Percentiles rank a stretch among this genome's conserved stretches.
These are phyloP conservation scores for Dactylellina parvicollis DNA, from an alignment of 2,329 filamentous ascomycete species.

Conservation along the genomic window DNA sequence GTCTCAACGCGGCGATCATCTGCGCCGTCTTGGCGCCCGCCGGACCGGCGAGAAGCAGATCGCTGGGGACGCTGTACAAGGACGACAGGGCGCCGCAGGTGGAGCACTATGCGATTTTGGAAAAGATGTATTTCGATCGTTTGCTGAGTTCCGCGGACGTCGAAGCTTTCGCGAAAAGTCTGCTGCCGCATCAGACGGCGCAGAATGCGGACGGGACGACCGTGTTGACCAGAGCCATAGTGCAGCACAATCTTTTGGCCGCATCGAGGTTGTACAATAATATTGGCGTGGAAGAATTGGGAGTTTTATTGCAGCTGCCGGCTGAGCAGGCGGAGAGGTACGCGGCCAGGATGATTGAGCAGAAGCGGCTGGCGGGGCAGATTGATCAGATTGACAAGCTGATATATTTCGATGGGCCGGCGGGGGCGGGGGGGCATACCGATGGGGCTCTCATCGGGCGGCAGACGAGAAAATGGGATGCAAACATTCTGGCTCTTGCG, in stretches of 20 bases:
- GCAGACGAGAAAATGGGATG: constrained; percentile 86
- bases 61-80: constrained; percentile 86
- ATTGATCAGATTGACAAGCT: constrained; percentile 93
- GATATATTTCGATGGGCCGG: constrained; percentile 83
- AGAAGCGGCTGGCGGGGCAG: constrained; percentile 83
- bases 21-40: constrained; percentile 93
- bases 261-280: constrained; percentile 82
- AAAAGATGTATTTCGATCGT: constrained; percentile 96
- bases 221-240: constrained; percentile 88
- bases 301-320: constrained; percentile 78
- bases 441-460: constrained; percentile 72
- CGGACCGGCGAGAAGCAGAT: constrained; percentile 81
- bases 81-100: constrained; percentile 82
- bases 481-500: constrained; percentile 83
- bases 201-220: constrained; percentile 90
- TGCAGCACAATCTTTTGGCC: constrained; percentile 93
- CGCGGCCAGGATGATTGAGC: constrained; percentile 94
- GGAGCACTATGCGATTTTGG: constrained; percentile 84
- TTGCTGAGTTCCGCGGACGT: constrained; percentile 84
- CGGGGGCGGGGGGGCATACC: constrained; percentile 74
- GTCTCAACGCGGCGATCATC: constrained; percentile 85
- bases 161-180: constrained; percentile 79
- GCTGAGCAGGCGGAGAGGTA: constrained; percentile 87
- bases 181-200: constrained; percentile 89
- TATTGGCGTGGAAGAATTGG: constrained; percentile 79